Evolutionary conservation across 2,329 filamentous ascomycete species (phyloP).

Genomic region (Huntiella omanensis): DNA sequence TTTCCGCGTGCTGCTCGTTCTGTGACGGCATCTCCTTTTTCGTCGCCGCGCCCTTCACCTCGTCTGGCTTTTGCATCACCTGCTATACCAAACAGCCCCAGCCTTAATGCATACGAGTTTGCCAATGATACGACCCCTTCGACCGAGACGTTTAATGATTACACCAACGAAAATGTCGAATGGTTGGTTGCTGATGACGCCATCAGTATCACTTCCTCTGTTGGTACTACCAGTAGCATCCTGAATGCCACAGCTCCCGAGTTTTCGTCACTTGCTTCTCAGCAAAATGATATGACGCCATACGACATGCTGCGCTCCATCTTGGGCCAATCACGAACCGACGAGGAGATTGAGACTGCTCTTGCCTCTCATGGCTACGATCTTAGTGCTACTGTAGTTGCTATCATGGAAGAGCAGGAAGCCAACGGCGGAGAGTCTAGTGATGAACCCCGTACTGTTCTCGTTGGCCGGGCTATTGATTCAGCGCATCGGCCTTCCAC

Average conservation of each 20-base stretch:
- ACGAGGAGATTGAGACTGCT: conserved; percentile 88
- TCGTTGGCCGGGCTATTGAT: conserved; percentile 81
- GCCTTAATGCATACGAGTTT: conserved; percentile 87
- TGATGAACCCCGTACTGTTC: conserved; percentile 43
- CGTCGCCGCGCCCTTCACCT: conserved; percentile 81
- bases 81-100: conserved; percentile 82
- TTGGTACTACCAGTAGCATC: conserved; percentile 46
- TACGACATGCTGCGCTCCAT: conserved; percentile 97
- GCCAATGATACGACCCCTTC: conserved; percentile 61
- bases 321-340: conserved; percentile 68
- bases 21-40: conserved; percentile 71
- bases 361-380: conserved; percentile 83
- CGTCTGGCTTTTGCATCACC: conserved; percentile 79
- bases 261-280: conserved; percentile 37
- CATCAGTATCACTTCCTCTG: conserved; percentile 60
- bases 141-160: conserved; percentile 75
- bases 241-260: conserved; percentile 69
- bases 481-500: conserved; percentile 58
- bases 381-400: conserved; percentile 73
- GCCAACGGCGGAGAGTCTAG: conserved; percentile 19
- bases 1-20: conserved; percentile 63
- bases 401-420: conserved; percentile 54
- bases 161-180: conserved; percentile 86
- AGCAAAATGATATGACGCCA: conserved; percentile 81
- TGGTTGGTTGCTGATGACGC: conserved; percentile 87